These are phyloP conservation scores for Moniliophthora roreri DNA, from an alignment of 1,284 basidiomycete genomes.

Conservation along the genomic window DNA sequence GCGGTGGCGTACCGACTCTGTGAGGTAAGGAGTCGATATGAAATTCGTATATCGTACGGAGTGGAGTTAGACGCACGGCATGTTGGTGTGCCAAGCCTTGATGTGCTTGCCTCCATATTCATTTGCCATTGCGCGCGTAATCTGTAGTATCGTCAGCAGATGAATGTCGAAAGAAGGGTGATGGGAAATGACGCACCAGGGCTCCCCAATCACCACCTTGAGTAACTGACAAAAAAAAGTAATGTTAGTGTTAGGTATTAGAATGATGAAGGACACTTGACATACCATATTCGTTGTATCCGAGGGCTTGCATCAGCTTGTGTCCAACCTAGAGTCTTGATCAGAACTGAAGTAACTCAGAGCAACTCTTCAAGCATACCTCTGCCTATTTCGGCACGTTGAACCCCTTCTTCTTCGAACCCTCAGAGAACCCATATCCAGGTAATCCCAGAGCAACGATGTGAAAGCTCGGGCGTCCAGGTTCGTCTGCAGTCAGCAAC, in stretches of 20 bases:
- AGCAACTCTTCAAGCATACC: conserved; percentile 18
- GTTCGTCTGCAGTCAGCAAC: conserved; percentile 32
- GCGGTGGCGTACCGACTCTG: not conserved
- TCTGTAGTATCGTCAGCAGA: conserved; percentile 19
- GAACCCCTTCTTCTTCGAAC: conserved; percentile 30
- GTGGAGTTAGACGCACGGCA: conserved; percentile 16
- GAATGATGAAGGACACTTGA: not conserved
- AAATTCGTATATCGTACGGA: too few species aligned
- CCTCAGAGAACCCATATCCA: conserved; percentile 53
- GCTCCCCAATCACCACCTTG: conserved; percentile 50
- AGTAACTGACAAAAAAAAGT: conserved; percentile 29
- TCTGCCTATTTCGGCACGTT: conserved; percentile 34
- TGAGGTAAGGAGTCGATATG: conserved; percentile 7
- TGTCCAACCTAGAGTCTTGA: conserved; percentile 32
- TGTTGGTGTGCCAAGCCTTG: conserved; percentile 36
- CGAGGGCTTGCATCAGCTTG: conserved; percentile 46
- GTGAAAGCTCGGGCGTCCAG: conserved; percentile 40
- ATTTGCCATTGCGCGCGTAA: conserved; percentile 28
- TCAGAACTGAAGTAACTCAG: not conserved
- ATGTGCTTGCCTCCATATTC: conserved; percentile 38
- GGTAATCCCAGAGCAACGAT: conserved; percentile 52
- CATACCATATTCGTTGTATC: conserved; percentile 44
- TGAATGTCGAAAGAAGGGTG: not conserved
- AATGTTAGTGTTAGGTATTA: not conserved
- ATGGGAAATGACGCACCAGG: conserved; percentile 29